Evolutionary conservation across 2,329 filamentous ascomycete species (phyloP), one percentile per base, ranked within the genome.

Genomic region (Purpureocillium takamizusanense): DNA sequence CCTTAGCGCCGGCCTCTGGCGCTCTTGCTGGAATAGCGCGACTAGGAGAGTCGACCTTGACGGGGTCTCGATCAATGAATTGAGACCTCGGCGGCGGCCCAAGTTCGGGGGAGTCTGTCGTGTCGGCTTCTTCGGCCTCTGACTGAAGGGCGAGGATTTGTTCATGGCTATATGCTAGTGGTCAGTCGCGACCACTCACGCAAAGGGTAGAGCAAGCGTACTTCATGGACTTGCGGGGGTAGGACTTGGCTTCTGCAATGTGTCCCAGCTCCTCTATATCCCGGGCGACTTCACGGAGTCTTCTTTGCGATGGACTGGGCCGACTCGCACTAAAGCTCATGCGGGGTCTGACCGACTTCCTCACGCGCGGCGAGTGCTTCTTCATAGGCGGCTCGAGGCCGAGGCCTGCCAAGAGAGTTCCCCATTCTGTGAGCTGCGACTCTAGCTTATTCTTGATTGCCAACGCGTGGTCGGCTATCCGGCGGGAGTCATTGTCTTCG

Each of bases 361-460:
- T 58, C 14, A 56, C 51, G 47, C 55, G 55, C 39, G 63, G 57
- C 46, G 64, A 60, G 31, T 64, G 65, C 42, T 66, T 57, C 51
- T 74, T 74, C 46, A 60, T 59, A 14, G 77, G 70, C 28, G 77
- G 75, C 48, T 81, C 74, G 31, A 71, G 52, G 6, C 81, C 82
- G 32, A 90, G 67, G 21, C 74, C 72, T 33, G 74, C 76, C 10
- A 92, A 70, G 46, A 90, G 65, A 4, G 70, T 68, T 23, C 76
- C 72, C 60, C 87, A 74, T 63, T 89, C 83, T 27, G 72, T 64
- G 15, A 92, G 67, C 60, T 89, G 87, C 3, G 73, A 69, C 54
- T 88, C 80, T 45, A 94, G 66, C 56, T 80, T 76, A 33, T 70
- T 69, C 55, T 81, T 87, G 49, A 89, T 77, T n/a, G 72, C 71